Percentiles rank a stretch among this genome's conserved stretches.
These are phyloP conservation scores for Botrytis deweyae DNA, from an alignment of 2,329 filamentous ascomycete species.

Conservation along the genomic window DNA sequence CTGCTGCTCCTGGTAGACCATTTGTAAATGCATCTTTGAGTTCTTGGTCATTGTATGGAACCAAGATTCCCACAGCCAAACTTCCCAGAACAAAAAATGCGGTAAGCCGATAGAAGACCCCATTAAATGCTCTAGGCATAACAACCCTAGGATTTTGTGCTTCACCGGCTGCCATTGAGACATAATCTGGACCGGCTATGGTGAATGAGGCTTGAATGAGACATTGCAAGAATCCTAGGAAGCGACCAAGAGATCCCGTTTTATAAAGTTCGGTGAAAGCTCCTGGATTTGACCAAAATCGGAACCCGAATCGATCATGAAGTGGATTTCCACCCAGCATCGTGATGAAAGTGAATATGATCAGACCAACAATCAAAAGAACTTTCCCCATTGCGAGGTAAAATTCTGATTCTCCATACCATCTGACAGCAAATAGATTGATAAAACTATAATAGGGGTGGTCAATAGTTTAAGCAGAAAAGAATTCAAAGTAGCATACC, in stretches of 20 bases:
- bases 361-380: slow-evolving; percentile 37
- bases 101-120: slow-evolving; percentile 61
- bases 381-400: slow-evolving; percentile 40
- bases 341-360: slow-evolving; percentile 40
- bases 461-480: slow-evolving; percentile 41
- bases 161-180: slow-evolving; percentile 57
- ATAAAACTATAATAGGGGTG: slow-evolving; percentile 42
- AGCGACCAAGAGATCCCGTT: slow-evolving; percentile 47
- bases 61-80: slow-evolving; percentile 60
- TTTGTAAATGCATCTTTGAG: slow-evolving; percentile 44
- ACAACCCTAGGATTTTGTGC: slow-evolving; percentile 58
- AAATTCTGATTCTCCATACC: slow-evolving; percentile 63
- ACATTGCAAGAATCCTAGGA: slow-evolving; percentile 52
- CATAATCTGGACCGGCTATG: slow-evolving; percentile 49
- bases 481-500: slow-evolving; percentile 38
- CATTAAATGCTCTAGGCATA: slow-evolving; percentile 57
- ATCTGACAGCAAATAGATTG: slow-evolving; percentile 50
- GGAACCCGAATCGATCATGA: slow-evolving; percentile 42
- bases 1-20: slow-evolving; percentile 48
- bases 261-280: slow-evolving; percentile 45
- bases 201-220: slow-evolving; percentile 52
- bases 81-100: slow-evolving; percentile 60
- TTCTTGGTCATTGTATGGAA: slow-evolving; percentile 51
- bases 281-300: slow-evolving; percentile 51
- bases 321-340: slow-evolving; percentile 40